Evolutionary conservation across 345 rosid species (phyloP).

Genomic region (Ceriops tagal): DNA sequence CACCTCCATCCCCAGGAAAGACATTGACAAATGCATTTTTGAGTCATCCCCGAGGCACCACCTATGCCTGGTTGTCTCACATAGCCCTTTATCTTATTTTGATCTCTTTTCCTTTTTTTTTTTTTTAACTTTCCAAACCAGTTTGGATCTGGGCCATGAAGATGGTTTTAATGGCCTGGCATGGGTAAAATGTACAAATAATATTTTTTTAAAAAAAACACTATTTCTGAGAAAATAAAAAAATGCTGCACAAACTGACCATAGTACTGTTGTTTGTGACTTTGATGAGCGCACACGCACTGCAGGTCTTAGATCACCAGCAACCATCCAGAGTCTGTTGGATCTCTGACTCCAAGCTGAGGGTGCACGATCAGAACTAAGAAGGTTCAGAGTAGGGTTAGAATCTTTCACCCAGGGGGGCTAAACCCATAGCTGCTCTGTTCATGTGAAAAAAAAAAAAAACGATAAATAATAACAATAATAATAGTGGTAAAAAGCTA

Average conservation of each 20-base stretch:
- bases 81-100: no score
- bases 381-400: slow-evolving; percentile 8
- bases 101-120: no score
- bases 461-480: no score
- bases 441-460: not conserved
- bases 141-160: no score
- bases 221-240: not conserved
- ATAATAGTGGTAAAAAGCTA: not conserved
- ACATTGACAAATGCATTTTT: no score
- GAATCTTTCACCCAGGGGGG: slow-evolving; percentile 6
- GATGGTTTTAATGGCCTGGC: no score
- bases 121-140: no score
- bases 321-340: not conserved
- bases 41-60: no score
- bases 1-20: no score
- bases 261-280: not conserved
- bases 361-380: not conserved
- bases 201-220: no score
- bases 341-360: slow-evolving; percentile 2
- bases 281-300: not conserved
- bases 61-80: no score
- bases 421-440: not conserved
- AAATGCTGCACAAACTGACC: not conserved
- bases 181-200: no score
- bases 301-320: not conserved